Evolutionary conservation across 2,329 filamentous ascomycete species (phyloP), one percentile per base, ranked within the genome.

Genomic region (Xylariaceae sp.): DNA sequence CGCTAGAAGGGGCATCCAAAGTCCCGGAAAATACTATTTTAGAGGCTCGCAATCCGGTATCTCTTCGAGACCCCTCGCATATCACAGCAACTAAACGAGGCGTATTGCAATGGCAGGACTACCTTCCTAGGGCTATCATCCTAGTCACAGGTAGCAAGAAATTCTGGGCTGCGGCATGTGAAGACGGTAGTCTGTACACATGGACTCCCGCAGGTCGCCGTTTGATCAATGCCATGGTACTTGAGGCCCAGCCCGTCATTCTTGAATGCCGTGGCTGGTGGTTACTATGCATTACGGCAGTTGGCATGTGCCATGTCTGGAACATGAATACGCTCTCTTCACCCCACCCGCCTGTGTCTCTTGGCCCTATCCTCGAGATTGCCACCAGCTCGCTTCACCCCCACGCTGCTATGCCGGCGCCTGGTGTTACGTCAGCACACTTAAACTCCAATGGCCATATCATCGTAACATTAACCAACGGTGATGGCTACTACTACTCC

Each of bases 231-330:
- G 85, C 91, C 3, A 79, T 96, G 60, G 81, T 96, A 4, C 75
- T 97, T 12, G 94, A 99, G 72, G 86, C 92, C 2, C 91, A 97
- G 65, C 89, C 94, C 0, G 91, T 97, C 34, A 94, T 99, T 54
- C 78, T 99, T 30, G 94, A 97, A 69, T 92, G 88, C 65, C 84
- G 91, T 53, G 89, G 88, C 8, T 88, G 88, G 74, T 97, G 89
- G 88, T 75, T 99, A 4, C 78, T 99, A 49, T 92, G 88, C 67
- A 87, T 99, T 60, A 92, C 90, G 3, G 87, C 92, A 1, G 87
- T 89, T 3, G 94, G 94, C 4, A 83, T 92, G 72, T 94, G 87
- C 64, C 86, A 97, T 70, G 89, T 99, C 42, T 99, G 92, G 91
- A 92, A 97, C 68, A 78, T 96, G 56, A 87, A 87, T 62, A 88